These are phyloP conservation scores for Acorus calamus DNA, from an alignment of 106 monocot species.

Conservation along the genomic window DNA sequence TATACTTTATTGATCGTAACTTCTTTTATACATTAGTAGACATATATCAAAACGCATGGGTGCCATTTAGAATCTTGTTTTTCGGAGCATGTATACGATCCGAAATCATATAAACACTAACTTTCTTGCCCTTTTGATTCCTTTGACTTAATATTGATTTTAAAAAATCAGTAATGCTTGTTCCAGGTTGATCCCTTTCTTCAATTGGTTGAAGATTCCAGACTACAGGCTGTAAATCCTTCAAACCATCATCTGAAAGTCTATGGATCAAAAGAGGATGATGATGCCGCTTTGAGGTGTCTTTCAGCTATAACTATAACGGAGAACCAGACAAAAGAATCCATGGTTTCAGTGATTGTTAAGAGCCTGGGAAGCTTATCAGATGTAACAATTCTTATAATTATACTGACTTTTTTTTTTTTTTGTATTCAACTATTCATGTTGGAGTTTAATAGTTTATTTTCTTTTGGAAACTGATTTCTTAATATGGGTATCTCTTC, in stretches of 20 bases:
- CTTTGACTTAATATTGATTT: no score
- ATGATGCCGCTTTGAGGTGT: slow-evolving; percentile 40
- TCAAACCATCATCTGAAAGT: slow-evolving; percentile 14
- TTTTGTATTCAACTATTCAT: not conserved
- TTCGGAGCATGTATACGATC: no score
- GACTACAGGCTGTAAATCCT: slow-evolving; percentile 32
- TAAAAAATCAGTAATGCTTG: not conserved
- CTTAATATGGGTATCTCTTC: slow-evolving; percentile 1
- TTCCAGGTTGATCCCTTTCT: slow-evolving; percentile 82
- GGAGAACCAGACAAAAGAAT: slow-evolving; percentile 35
- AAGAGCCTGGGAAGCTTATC: slow-evolving; percentile 37
- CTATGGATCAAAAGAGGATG: slow-evolving; percentile 76
- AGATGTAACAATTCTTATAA: slow-evolving; percentile 29
- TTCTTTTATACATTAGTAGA: no score
- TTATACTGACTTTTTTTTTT: not conserved
- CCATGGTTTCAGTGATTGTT: slow-evolving; percentile 44
- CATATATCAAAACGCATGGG: no score
- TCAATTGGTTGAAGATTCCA: slow-evolving; percentile 55
- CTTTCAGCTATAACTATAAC: slow-evolving; percentile 28
- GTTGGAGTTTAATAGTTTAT: slow-evolving; percentile 1
- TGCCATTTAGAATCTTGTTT: no score
- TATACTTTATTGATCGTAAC: no score
- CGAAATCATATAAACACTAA: no score
- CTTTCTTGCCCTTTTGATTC: no score
- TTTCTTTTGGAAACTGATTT: not conserved